Conservation (phyloP, 345 rosid genomes). For the Camelina neglecta region DNA sequence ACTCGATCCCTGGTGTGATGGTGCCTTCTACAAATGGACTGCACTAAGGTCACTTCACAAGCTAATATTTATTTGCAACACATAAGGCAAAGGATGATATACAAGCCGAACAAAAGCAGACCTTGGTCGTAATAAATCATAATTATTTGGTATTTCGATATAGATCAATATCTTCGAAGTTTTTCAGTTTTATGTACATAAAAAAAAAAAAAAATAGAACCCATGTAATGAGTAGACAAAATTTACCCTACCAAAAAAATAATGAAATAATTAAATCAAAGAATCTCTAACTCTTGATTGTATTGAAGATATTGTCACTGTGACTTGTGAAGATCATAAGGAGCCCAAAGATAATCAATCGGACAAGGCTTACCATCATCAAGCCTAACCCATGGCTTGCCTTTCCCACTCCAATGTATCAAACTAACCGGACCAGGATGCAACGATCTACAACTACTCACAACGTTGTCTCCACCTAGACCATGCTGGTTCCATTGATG, state of each 20-base stretch:
- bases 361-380: conserved; percentile 64
- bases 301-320: conserved; percentile 37
- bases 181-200: conserved; percentile 28
- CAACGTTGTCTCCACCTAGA: conserved; percentile 73
- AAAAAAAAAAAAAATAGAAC: neutral
- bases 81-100: neutral
- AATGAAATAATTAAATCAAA: conserved; percentile 31
- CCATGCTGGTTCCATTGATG: conserved; percentile 85
- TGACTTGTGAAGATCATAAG: conserved; percentile 63
- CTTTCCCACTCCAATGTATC: conserved; percentile 86
- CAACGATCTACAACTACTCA: conserved; percentile 64
- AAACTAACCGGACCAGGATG: conserved; percentile 77
- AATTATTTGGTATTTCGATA: neutral
- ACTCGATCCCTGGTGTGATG: too few relatives aligned
- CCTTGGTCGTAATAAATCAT: neutral
- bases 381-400: conserved; percentile 79
- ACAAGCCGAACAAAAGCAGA: neutral
- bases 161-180: neutral
- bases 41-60: too few relatives aligned
- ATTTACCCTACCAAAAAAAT: conserved; percentile 5
- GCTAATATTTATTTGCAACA: neutral
- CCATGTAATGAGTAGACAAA: conserved; percentile 1
- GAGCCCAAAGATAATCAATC: conserved; percentile 66
- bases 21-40: too few relatives aligned
- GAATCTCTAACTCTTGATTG: conserved; percentile 44